These are phyloP conservation scores for Mucor piriformis DNA, from an alignment of 371 early-diverging fungal species.

Conservation along the genomic window DNA sequence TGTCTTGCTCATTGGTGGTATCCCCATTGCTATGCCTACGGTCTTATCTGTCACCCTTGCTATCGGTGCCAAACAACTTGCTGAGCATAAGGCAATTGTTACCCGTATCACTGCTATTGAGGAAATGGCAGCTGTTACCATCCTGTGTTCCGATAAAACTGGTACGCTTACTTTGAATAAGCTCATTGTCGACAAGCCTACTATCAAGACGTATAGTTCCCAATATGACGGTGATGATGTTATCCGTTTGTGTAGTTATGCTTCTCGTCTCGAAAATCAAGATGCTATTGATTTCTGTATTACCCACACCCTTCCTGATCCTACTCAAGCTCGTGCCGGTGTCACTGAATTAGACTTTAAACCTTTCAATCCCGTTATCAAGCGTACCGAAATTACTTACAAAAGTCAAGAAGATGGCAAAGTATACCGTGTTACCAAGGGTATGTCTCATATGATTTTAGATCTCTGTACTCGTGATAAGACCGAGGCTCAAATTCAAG, in stretches of 20 bases:
- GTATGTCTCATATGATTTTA: conserved; percentile 74
- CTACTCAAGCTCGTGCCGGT: conserved; percentile 62
- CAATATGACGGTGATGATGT: conserved; percentile 58
- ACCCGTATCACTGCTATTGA: conserved; percentile 87
- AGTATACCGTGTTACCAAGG: conserved; percentile 69
- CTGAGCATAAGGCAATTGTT: conserved; percentile 90
- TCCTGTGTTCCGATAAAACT: conserved; percentile 96
- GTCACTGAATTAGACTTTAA: conserved; percentile 72
- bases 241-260: conserved; percentile 65
- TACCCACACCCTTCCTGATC: conserved; percentile 64
- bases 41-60: conserved; percentile 92
- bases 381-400: conserved; percentile 84
- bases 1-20: conserved; percentile 79
- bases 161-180: conserved; percentile 95
- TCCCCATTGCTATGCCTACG: conserved; percentile 81
- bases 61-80: conserved; percentile 91
- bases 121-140: conserved; percentile 90
- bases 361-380: conserved; percentile 88
- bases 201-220: conserved; percentile 60
- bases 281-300: conserved; percentile 80
- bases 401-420: conserved; percentile 59
- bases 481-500: conserved; percentile 55
- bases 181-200: conserved; percentile 71
- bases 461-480: conserved; percentile 72
- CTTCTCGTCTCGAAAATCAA: conserved; percentile 70